phyloP scores from a whole-genome alignment of 257 asterid species.

The Solanum clarkiae region DNA sequence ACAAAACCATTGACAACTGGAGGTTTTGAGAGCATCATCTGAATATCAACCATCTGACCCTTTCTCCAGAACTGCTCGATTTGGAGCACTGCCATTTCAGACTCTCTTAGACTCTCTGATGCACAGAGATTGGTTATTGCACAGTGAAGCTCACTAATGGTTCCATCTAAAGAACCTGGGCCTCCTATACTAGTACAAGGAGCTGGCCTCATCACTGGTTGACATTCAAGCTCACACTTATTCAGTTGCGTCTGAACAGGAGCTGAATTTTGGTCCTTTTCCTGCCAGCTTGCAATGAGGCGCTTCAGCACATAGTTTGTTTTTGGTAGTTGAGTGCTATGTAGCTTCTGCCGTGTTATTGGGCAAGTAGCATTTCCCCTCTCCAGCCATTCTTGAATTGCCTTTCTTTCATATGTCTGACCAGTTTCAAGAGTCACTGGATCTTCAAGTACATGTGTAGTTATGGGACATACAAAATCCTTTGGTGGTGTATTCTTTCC shows the following conservation, averaged over 20 bases:
- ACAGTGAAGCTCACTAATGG: constrained; percentile 35
- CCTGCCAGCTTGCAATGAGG: constrained; percentile 75
- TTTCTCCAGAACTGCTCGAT: constrained; percentile 44
- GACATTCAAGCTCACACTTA: background rate
- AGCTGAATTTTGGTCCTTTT: constrained; percentile 13
- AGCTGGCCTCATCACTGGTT: constrained; percentile 10
- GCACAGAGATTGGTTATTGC: constrained; percentile 49
- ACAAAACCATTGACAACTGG: constrained; percentile 56
- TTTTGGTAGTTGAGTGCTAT: constrained; percentile 40
- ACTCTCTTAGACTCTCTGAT: constrained; percentile 50
- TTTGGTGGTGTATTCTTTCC: constrained; percentile 46
- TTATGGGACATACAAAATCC: constrained; percentile 83
- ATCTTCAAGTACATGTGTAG: constrained; percentile 55
- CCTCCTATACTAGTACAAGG: constrained; percentile 44
- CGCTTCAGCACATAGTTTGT: constrained; percentile 77
- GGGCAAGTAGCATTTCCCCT: constrained; percentile 70
- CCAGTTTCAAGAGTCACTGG: constrained; percentile 89
- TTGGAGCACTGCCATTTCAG: constrained; percentile 50
- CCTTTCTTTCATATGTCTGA: constrained; percentile 65
- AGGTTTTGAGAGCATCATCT: constrained; percentile 46
- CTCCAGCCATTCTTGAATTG: constrained; percentile 80
- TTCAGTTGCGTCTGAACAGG: constrained; percentile 4
- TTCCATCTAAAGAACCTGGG: constrained; percentile 34
- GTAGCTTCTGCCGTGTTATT: constrained; percentile 66
- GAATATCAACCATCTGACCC: constrained; percentile 10